Conservation (phyloP, 169 alveolate species). For the Cryptosporidium ryanae region DNA sequence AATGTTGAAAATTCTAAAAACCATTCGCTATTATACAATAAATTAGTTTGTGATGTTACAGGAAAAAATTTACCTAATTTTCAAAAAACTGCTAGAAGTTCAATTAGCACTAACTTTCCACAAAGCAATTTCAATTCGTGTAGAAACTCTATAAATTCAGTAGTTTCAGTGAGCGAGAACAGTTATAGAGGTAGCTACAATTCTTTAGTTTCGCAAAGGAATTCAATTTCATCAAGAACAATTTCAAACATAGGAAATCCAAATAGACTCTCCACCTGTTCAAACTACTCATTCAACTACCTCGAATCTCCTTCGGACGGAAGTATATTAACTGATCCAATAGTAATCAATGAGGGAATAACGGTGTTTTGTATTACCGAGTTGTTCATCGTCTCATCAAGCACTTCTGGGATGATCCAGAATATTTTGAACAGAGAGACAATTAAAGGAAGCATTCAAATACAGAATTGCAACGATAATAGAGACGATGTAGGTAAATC, state of each 20-base stretch:
- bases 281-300: constrained; percentile 12
- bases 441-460: constrained; percentile 1
- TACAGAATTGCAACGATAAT: background rate
- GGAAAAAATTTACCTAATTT: background rate
- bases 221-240: constrained; percentile 25
- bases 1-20: background rate
- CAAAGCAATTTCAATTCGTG: constrained; percentile 51
- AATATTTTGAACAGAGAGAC: constrained; percentile 50
- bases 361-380: constrained; percentile 66
- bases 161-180: background rate
- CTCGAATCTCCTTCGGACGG: background rate
- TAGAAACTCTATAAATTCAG: constrained; percentile 55
- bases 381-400: constrained; percentile 40
- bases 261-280: constrained; percentile 19
- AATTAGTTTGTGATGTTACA: background rate
- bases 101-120: constrained; percentile 55
- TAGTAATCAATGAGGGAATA: constrained; percentile 21
- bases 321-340: constrained; percentile 31
- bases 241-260: background rate
- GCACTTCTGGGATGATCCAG: constrained; percentile 49
- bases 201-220: constrained; percentile 8
- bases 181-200: background rate
- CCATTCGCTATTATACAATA: background rate
- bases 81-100: constrained; percentile 55
- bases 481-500: background rate